These are phyloP conservation scores for Synchytrium microbalum DNA, from an alignment of 371 early-diverging fungal species.

Conservation along the genomic window DNA sequence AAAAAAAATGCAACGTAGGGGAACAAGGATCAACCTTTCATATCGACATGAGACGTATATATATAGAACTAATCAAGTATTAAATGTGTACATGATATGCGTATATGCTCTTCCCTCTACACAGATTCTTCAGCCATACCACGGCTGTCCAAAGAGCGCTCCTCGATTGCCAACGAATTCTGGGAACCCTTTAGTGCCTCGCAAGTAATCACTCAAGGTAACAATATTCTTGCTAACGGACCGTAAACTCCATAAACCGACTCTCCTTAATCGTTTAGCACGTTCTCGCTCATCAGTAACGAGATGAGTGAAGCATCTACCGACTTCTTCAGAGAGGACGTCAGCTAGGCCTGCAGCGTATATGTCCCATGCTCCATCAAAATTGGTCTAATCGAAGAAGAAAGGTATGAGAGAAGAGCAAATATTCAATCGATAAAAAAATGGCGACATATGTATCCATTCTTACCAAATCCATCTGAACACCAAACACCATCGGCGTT, in stretches of 20 bases:
- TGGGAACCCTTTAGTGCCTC: slow-evolving; percentile 42
- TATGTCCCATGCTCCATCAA: slow-evolving; percentile 89
- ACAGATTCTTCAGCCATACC: too few relatives aligned
- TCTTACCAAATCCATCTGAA: slow-evolving; percentile 65
- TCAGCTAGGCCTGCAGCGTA: slow-evolving; percentile 76
- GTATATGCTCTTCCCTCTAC: too few relatives aligned
- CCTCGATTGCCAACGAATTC: neutral
- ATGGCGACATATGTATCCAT: neutral
- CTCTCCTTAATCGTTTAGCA: slow-evolving; percentile 69
- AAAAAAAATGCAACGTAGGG: too few relatives aligned
- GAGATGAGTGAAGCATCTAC: slow-evolving; percentile 68
- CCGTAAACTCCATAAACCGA: slow-evolving; percentile 77
- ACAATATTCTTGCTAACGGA: slow-evolving; percentile 64
- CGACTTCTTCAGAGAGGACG: slow-evolving; percentile 71
- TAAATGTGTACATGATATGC: too few relatives aligned
- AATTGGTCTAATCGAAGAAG: slow-evolving; percentile 48
- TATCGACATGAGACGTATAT: too few relatives aligned
- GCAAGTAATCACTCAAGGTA: slow-evolving; percentile 65
- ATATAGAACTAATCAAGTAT: too few relatives aligned
- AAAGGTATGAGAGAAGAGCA: slow-evolving; percentile 4
- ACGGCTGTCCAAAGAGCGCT: too few relatives aligned
- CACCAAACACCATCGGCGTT: slow-evolving; percentile 70
- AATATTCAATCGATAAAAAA: slow-evolving; percentile 1
- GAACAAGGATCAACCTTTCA: too few relatives aligned
- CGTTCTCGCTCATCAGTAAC: slow-evolving; percentile 79